Percentiles rank a stretch among this genome's conserved stretches.
Conservation (phyloP, 1,139 yeast genomes). For the Scheffersomyces lignicola region DNA sequence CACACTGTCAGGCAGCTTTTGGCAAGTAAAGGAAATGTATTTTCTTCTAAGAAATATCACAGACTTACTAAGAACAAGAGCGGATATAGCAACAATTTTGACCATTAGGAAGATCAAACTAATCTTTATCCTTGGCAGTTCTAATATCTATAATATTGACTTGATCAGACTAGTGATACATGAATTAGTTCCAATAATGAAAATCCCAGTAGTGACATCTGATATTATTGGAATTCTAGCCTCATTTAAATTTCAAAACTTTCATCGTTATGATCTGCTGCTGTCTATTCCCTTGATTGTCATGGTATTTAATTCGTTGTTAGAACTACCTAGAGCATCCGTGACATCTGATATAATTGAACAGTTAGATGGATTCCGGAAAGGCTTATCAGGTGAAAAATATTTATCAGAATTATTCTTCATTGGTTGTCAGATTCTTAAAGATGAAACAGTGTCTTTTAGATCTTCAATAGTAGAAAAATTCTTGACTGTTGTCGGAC, state of each 20-base stretch:
- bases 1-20: conserved; percentile 21
- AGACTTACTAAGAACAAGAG: conserved; percentile 10
- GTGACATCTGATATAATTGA: conserved; percentile 3
- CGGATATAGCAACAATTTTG: conserved; percentile 21
- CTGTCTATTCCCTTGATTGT: conserved; percentile 13
- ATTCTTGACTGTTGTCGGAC: conserved; percentile 17
- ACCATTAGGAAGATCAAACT: conserved; percentile 41
- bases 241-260: conserved; percentile 10
- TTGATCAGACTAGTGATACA: conserved; percentile 22
- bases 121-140: conserved; percentile 29
- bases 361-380: conserved; percentile 12
- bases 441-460: conserved; percentile 7
- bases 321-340: conserved; percentile 7
- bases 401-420: conserved; percentile 13
- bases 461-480: conserved; percentile 17
- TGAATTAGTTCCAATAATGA: conserved; percentile 16
- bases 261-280: conserved; percentile 9
- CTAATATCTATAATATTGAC: conserved; percentile 12
- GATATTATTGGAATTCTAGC: conserved; percentile 23
- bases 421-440: conserved; percentile 14
- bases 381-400: conserved; percentile 5
- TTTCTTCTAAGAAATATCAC: conserved; percentile 37
- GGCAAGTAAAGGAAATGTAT: conserved; percentile 36
- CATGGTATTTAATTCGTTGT: conserved; percentile 13
- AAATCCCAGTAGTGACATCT: conserved; percentile 12